Conservation (phyloP, 352 stramenopile genomes). For the Halophytophthora polymorphica region DNA sequence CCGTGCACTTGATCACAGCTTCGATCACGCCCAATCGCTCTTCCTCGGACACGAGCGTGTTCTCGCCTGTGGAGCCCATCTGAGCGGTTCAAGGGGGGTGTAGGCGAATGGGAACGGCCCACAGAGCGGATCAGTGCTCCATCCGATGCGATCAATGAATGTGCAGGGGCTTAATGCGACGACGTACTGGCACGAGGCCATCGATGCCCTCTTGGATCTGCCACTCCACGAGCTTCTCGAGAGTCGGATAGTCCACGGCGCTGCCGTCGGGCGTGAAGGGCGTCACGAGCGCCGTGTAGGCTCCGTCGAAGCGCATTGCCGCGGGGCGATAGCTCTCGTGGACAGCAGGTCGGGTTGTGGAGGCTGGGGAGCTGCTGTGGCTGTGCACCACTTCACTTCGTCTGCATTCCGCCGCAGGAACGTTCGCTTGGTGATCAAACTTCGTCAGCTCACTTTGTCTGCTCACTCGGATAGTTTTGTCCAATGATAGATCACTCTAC, state of each 20-base stretch:
- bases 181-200: slow-evolving; percentile 90
- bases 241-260: slow-evolving; percentile 88
- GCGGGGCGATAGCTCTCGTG: not conserved
- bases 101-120: no score
- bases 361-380: no score
- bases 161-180: no score
- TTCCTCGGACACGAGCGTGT: slow-evolving; percentile 87
- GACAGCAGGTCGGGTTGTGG: not conserved
- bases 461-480: no score
- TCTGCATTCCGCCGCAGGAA: no score
- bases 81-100: slow-evolving; percentile 7
- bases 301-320: slow-evolving; percentile 65
- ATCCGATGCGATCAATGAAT: not conserved
- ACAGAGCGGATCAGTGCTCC: not conserved
- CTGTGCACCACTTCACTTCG: no score
- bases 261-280: slow-evolving; percentile 89
- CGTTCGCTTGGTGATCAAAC: no score
- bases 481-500: no score
- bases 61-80: slow-evolving; percentile 96
- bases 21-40: slow-evolving; percentile 92
- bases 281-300: slow-evolving; percentile 92
- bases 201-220: slow-evolving; percentile 92
- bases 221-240: slow-evolving; percentile 85
- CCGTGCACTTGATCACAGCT: slow-evolving; percentile 74
- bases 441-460: no score